Percentiles rank a stretch among this genome's conserved stretches.
Evolutionary conservation across 2,329 filamentous ascomycete species (phyloP).

Genomic region (Neofusicoccum parvum): DNA sequence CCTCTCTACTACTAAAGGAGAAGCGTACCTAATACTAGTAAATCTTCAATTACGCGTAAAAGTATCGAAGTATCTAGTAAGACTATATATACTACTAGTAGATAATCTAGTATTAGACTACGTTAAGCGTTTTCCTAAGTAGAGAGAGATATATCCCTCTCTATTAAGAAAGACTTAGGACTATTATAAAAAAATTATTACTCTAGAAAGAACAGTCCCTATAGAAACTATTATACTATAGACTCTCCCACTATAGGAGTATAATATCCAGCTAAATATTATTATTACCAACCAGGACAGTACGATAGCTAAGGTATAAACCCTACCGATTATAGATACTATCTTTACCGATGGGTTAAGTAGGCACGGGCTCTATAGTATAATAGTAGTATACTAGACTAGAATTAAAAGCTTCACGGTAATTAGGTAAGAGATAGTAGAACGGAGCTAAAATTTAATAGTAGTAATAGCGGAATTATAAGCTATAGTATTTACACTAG

Average conservation of each 20-base stretch:
- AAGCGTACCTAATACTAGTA: not conserved
- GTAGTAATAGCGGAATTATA: no score
- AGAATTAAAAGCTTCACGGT: no score
- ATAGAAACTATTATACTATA: not conserved
- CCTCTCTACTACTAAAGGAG: not conserved
- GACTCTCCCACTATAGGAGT: not conserved
- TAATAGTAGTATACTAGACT: no score
- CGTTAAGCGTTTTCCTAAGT: not conserved
- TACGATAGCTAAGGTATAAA: not conserved
- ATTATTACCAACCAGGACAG: not conserved
- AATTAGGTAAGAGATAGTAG: no score
- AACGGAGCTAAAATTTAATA: no score
- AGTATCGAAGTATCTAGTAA: not conserved
- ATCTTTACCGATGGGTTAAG: not conserved
- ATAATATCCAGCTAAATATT: not conserved
- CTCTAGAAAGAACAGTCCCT: not conserved
- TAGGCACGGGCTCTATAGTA: not conserved
- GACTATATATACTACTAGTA: not conserved
- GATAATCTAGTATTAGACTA: not conserved
- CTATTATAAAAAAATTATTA: not conserved
- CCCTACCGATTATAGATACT: not conserved
- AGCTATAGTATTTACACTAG: no score
- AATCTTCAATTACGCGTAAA: not conserved
- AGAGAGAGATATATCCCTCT: not conserved
- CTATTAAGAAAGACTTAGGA: not conserved